Evolutionary conservation across 192 early-diverging fungal species (phyloP), one percentile per base, ranked within the genome.

Genomic region (Umbelopsis sp.): DNA sequence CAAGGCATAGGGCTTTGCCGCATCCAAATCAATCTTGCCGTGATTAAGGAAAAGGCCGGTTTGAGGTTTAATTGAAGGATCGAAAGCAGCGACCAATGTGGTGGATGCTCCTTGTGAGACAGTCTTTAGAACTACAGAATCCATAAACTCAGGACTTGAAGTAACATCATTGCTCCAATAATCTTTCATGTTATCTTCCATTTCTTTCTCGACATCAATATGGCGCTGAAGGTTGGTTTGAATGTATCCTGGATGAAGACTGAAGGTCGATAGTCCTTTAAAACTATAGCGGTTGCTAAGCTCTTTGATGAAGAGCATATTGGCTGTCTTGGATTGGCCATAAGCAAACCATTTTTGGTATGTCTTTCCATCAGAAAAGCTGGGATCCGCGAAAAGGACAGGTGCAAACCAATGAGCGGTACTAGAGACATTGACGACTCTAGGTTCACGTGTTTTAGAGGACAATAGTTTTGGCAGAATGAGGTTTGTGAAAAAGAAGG

Each of bases 401-500:
- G 69, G 37, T 12, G 45, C 69, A 22, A 12, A 7, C 10, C 18
- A 45, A 20, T 46, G 37, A 21, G 10, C 44, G n/a, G 0, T 18
- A 23, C 53, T 64, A 23, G 46, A 21, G 18, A 71, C 53, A 64
- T 71, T 71, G 46, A 71, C 46, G 27, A 71, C 18, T 7, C 53
- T 30, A 11, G 69, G 41, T 23, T 75, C 74, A 20, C 58, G 33
- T 48, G 69, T 30, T 25, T 30, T 20, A 6, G 69, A 71, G 8
- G 33, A 25, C 2, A 46, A 3, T 15, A 68, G 9, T 20, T 13
- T 55, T 3, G 64, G 49, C 22, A 73, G 44, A 37, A 73, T 49
- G 37, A 73, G 49, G 13, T 68, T 41, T 44, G 72, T 73, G 2
- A 73, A 66, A 1, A 73, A n/a, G 30, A 73, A 73, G 8, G 9